Percentiles rank a stretch among this genome's conserved stretches.
These are phyloP conservation scores for Thymus mandschuricus DNA, from an alignment of 257 asterid genomes.

Conservation along the genomic window DNA sequence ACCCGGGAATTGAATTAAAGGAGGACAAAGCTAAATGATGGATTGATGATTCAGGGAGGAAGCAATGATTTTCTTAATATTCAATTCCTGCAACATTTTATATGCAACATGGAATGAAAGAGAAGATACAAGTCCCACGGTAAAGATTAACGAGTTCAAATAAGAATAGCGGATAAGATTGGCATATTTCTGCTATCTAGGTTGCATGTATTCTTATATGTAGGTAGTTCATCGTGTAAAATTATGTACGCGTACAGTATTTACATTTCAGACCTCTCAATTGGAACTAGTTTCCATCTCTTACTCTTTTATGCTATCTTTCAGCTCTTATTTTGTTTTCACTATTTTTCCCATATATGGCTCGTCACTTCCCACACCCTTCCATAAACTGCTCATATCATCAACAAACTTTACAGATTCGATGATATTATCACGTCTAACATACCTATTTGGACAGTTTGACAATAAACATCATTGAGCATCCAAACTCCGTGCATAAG, in stretches of 20 bases:
- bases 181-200: slow-evolving; percentile 24
- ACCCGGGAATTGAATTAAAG: slow-evolving; percentile 15
- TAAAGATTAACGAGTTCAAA: background rate
- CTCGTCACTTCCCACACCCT: background rate
- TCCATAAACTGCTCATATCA: background rate
- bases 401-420: background rate
- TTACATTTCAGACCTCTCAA: slow-evolving; percentile 4
- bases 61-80: background rate
- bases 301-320: slow-evolving; percentile 1
- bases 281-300: background rate
- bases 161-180: slow-evolving; percentile 11
- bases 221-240: slow-evolving; percentile 13
- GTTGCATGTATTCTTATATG: slow-evolving; percentile 16
- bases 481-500: background rate
- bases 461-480: background rate
- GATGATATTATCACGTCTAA: background rate
- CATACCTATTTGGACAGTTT: slow-evolving; percentile 8
- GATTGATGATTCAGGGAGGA: slow-evolving; percentile 32
- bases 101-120: slow-evolving; percentile 9
- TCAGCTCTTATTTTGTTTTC: background rate
- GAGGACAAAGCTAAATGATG: slow-evolving; percentile 1
- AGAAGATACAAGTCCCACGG: slow-evolving; percentile 24
- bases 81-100: slow-evolving; percentile 20
- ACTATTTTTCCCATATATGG: background rate
- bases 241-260: background rate